Conservation (phyloP, 257 asterid species). For the Capsicum chinense region DNA sequence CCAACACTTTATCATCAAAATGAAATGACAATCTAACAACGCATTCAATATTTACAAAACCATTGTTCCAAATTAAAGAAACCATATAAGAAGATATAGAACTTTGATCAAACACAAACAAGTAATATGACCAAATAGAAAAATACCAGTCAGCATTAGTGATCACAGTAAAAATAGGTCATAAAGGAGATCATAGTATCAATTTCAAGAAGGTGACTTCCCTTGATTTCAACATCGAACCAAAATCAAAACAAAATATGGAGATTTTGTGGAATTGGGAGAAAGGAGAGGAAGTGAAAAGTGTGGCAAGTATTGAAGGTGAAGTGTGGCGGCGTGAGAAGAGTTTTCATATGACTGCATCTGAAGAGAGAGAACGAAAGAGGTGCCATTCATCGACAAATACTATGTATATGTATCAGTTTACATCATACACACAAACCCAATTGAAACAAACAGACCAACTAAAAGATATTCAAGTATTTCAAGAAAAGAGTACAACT, state of each 20-base stretch:
- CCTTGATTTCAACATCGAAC: not conserved
- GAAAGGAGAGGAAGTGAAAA: not conserved
- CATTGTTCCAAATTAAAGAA: not conserved
- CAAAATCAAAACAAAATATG: not conserved
- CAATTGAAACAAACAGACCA: slow-evolving; percentile 24
- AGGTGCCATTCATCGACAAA: slow-evolving; percentile 27
- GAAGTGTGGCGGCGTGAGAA: slow-evolving; percentile 29
- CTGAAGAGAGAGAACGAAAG: slow-evolving; percentile 29
- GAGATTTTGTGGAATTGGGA: not conserved
- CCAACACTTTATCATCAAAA: not conserved
- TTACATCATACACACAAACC: slow-evolving; percentile 24
- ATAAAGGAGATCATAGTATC: not conserved
- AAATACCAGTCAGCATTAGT: slow-evolving; percentile 20
- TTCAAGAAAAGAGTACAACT: not conserved
- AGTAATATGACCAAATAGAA: not conserved
- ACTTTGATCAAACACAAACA: not conserved
- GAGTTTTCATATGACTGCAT: slow-evolving; percentile 25
- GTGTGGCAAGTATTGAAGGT: not conserved
- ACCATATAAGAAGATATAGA: not conserved
- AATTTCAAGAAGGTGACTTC: not conserved
- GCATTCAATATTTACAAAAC: not conserved
- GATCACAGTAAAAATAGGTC: not conserved
- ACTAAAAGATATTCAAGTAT: not conserved
- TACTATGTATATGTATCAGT: slow-evolving; percentile 12
- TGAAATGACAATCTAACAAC: slow-evolving; percentile 5